phyloP scores from a whole-genome alignment of 2,329 filamentous ascomycete species.

The Clonostachys solani region DNA sequence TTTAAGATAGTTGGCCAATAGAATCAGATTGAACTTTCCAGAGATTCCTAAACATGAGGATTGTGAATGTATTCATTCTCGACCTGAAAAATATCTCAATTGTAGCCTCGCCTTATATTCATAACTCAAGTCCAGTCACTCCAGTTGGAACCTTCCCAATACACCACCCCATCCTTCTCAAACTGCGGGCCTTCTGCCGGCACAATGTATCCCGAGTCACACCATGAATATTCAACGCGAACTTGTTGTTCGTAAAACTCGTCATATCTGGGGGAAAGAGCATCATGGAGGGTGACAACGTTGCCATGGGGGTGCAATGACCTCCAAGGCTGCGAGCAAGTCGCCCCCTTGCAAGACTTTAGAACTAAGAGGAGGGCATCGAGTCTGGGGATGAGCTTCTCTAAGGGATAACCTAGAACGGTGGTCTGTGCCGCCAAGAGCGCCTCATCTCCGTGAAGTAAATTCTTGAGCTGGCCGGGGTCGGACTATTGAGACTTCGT shows the following conservation, averaged over 20 bases:
- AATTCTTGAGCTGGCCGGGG: not conserved
- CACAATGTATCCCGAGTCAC: too few relatives aligned
- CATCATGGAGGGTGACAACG: slow-evolving; percentile 36
- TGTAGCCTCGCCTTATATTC: too few relatives aligned
- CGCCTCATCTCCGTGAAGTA: not conserved
- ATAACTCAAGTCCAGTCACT: too few relatives aligned
- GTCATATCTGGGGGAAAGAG: slow-evolving; percentile 41
- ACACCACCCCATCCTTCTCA: too few relatives aligned
- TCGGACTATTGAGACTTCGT: not conserved
- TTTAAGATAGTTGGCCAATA: too few relatives aligned
- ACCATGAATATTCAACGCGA: too few relatives aligned
- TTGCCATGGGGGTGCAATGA: slow-evolving; percentile 44
- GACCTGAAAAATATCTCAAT: too few relatives aligned
- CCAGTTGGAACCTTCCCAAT: too few relatives aligned
- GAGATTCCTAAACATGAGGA: too few relatives aligned
- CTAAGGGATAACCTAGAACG: not conserved
- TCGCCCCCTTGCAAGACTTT: slow-evolving; percentile 51
- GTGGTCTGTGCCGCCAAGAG: slow-evolving; percentile 25
- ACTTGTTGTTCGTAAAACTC: slow-evolving; percentile 43
- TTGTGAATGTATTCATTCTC: too few relatives aligned
- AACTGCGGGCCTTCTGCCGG: too few relatives aligned
- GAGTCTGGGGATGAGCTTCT: slow-evolving; percentile 43
- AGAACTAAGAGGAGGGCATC: slow-evolving; percentile 55
- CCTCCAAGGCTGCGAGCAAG: slow-evolving; percentile 50
- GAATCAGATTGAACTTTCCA: too few relatives aligned